These are phyloP conservation scores for Zea luxurians DNA, from an alignment of 176 grass and related monocot species.

Conservation along the genomic window DNA sequence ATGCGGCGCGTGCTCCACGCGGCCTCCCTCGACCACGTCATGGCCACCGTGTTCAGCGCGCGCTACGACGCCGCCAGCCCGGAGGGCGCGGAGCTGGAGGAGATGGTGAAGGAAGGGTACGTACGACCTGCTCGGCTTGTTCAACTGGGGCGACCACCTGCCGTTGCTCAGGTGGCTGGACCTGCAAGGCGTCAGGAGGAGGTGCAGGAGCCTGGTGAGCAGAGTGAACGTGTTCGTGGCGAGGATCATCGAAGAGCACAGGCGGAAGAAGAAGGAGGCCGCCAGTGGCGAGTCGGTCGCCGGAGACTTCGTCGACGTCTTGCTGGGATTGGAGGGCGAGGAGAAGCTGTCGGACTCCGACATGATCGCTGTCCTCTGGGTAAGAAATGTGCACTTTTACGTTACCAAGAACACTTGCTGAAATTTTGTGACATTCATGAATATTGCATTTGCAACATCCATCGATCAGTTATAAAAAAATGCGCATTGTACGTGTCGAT, in stretches of 20 bases:
- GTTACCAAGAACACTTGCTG: not conserved
- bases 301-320: constrained; percentile 65
- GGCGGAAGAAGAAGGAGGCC: not conserved
- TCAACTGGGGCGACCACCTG: constrained; percentile 75
- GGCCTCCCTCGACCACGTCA: constrained; percentile 60
- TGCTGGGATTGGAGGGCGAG: constrained; percentile 53
- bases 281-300: not conserved
- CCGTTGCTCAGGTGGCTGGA: constrained; percentile 61
- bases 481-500: not conserved
- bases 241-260: constrained; percentile 64
- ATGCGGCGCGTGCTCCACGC: constrained; percentile 46
- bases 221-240: constrained; percentile 62
- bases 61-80: constrained; percentile 39
- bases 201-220: constrained; percentile 50
- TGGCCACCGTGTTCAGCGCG: constrained; percentile 59
- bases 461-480: not conserved
- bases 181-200: constrained; percentile 58
- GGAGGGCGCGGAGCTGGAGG: constrained; percentile 50
- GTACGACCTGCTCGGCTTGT: constrained; percentile 61
- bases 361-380: constrained; percentile 77
- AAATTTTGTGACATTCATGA: not conserved
- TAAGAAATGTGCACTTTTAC: constrained; percentile 16
- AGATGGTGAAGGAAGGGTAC: constrained; percentile 70
- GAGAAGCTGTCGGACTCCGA: constrained; percentile 67
- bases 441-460: not conserved